These are phyloP conservation scores for Urochloa ruziziensis DNA, from an alignment of 176 grass and related monocot genomes.

Conservation along the genomic window DNA sequence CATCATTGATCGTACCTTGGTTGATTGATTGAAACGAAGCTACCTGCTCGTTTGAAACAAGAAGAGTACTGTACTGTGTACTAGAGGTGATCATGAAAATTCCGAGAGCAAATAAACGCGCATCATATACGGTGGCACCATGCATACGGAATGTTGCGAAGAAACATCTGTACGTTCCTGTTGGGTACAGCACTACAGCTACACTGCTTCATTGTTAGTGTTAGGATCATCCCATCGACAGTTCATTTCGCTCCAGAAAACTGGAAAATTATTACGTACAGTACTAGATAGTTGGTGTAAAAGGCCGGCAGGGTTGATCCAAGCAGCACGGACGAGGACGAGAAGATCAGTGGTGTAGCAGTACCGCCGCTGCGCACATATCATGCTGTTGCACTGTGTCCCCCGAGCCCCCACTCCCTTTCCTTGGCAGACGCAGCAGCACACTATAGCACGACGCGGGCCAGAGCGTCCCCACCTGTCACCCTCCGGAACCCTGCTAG, in stretches of 20 bases:
- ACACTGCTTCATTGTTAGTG: no score
- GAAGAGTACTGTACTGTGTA: not conserved
- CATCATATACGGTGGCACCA: not conserved
- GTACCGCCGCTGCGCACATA: not conserved
- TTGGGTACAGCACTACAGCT: no score
- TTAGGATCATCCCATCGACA: not conserved
- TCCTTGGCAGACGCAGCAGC: not conserved
- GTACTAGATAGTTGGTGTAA: no score
- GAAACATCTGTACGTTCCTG: no score
- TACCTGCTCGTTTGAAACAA: not conserved
- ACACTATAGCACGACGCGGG: not conserved
- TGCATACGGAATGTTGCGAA: not conserved
- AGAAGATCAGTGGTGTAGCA: not conserved
- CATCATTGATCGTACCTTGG: not conserved
- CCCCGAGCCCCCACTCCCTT: not conserved
- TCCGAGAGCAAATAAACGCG: not conserved
- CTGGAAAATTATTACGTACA: no score
- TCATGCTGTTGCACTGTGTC: not conserved
- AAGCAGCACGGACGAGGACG: not conserved
- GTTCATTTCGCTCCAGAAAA: not conserved
- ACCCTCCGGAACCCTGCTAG: no score
- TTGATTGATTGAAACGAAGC: conserved; percentile 10
- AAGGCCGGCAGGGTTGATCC: not conserved
- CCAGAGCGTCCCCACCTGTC: not conserved
- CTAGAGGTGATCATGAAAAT: not conserved